Evolutionary conservation across 352 stramenopile species (phyloP), one percentile per base, ranked within the genome.

Genomic region (Globisporangium nodosum): DNA sequence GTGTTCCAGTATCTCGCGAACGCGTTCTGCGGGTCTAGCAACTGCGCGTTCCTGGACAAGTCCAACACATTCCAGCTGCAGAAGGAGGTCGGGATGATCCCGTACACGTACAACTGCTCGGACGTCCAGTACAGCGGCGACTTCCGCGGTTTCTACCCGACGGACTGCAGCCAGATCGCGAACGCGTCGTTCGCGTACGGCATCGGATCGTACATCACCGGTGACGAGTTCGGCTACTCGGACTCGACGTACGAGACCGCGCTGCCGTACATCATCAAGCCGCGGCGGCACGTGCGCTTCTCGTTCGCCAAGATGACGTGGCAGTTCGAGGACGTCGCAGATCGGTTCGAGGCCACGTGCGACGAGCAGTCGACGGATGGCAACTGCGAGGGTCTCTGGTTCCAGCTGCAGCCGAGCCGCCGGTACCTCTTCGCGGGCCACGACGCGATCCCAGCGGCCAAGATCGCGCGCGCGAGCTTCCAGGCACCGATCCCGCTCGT

Each of bases 241-340:
- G 46, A 59, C 48, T 56, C 45, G 4, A 30, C 52, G 3, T 60
- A 56, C 27, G 65, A 52, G 8, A 59, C 56, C 11, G 39, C 63
- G 9, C 42, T 56, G 46, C 68, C 70, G 18, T 81, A 69, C 54
- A 68, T 85, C 33, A 31, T 56, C 7, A 66, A 66, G 2, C 70
- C 70, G 5, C 64, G 72, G 3, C 69, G 70, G 8, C 68, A 78
- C 56, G 37, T 82, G 30, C 65, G 64, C 27, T 72, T 85, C 58
- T 72, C 70, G 43, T 78, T 81, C 24, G 72, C 64, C 16, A 61
- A 81, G 49, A 46, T 82, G 6, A 60, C 39, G 18, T 85, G 75
- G 75, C 8, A 58, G 24, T 61, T 65, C 4, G 55, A 71, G 9
- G 35, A 76, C n/a, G 16, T 82, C 1, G 61, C 64, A 0, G 35